Percentiles rank a stretch among this genome's conserved stretches.
phyloP scores from a whole-genome alignment of 2,329 filamentous ascomycete genomes.

The Mariannaea elegans region DNA sequence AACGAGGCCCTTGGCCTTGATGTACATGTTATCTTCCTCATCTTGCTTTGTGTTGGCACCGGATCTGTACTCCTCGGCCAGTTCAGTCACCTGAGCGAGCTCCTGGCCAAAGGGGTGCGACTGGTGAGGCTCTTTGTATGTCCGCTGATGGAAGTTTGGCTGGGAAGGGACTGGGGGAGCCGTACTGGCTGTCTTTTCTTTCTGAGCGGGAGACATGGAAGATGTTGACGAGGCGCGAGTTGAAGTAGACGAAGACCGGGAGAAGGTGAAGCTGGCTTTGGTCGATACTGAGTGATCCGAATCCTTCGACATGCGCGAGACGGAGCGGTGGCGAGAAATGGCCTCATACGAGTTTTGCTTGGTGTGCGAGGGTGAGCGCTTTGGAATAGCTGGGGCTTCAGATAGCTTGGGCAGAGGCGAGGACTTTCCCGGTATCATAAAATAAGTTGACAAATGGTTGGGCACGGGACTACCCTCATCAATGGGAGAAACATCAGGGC shows the following conservation, averaged over 20 bases:
- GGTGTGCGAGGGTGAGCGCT: conserved; percentile 85
- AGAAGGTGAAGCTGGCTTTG: conserved; percentile 65
- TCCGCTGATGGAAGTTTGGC: conserved; percentile 48
- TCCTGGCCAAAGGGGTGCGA: conserved; percentile 87
- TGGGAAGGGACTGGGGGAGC: conserved; percentile 43
- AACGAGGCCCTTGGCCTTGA: conserved; percentile 74
- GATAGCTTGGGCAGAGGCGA: conserved; percentile 47
- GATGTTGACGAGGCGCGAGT: conserved; percentile 58
- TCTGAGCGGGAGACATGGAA: conserved; percentile 47
- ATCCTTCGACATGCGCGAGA: conserved; percentile 66
- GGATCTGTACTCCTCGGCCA: conserved; percentile 86
- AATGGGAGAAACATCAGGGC: conserved; percentile 70
- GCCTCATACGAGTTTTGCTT: conserved; percentile 83
- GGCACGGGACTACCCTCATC: conserved; percentile 65
- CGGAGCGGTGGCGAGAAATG: conserved; percentile 71
- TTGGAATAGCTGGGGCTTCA: conserved; percentile 69
- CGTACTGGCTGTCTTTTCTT: conserved; percentile 37
- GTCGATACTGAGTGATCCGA: conserved; percentile 63
- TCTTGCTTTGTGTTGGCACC: conserved; percentile 66
- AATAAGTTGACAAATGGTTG: conserved; percentile 75
- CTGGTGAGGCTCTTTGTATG: conserved; percentile 62
- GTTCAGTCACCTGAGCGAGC: conserved; percentile 89
- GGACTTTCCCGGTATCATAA: conserved; percentile 62
- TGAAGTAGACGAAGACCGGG: conserved; percentile 65
- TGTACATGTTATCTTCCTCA: conserved; percentile 73